Evolutionary conservation across 192 early-diverging fungal species (phyloP).

Genomic region (Coemansia sp.): DNA sequence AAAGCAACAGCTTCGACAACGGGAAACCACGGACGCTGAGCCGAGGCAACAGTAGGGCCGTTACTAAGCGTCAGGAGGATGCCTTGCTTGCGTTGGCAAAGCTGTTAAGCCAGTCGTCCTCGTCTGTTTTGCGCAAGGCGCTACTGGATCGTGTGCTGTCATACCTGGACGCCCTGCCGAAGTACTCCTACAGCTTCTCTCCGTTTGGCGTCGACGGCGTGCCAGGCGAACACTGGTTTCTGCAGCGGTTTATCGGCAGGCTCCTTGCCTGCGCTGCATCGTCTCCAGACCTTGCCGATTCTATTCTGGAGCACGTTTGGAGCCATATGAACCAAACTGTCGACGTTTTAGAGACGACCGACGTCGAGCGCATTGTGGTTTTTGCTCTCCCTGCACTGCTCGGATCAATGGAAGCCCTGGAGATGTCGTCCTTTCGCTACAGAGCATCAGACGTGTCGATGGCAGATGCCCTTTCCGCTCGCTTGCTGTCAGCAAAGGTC

Average conservation of each 20-base stretch:
- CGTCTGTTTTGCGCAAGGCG: constrained; percentile 8
- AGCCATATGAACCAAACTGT: constrained; percentile 22
- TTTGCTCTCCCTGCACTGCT: constrained; percentile 34
- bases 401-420: constrained; percentile 39
- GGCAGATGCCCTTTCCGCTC: constrained; percentile 21
- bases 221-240: constrained; percentile 33
- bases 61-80: constrained; percentile 46
- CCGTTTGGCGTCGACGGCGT: constrained; percentile 20
- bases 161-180: constrained; percentile 35
- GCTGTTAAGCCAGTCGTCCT: constrained; percentile 22
- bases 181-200: constrained; percentile 26
- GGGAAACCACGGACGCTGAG: background rate
- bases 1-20: background rate
- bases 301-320: constrained; percentile 38
- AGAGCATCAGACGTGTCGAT: constrained; percentile 21
- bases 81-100: constrained; percentile 52
- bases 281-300: constrained; percentile 12
- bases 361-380: constrained; percentile 14
- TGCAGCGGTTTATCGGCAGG: constrained; percentile 26
- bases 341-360: constrained; percentile 12
- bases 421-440: constrained; percentile 30
- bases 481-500: constrained; percentile 14
- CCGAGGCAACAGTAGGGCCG: background rate
- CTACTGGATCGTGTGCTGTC: constrained; percentile 37
- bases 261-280: constrained; percentile 33